Percentiles rank a stretch among this genome's conserved stretches.
phyloP scores from a whole-genome alignment of 345 rosid species.

The Brassica juncea region DNA sequence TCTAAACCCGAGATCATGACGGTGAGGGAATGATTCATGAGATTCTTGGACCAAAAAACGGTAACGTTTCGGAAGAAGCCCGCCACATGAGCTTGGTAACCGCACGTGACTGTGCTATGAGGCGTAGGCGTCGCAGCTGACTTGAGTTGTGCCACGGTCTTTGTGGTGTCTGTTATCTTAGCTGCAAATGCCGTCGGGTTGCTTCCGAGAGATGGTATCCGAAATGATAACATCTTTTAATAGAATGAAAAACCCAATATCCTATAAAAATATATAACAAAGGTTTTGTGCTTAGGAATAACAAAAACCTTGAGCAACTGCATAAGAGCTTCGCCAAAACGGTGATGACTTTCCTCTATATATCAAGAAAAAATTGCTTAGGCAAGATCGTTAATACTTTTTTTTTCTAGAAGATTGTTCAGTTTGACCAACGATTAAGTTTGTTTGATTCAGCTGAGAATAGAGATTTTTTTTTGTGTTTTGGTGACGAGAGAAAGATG shows the following conservation, averaged over 20 bases:
- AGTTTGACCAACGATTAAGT: not conserved
- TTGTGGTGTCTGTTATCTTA: slow-evolving; percentile 55
- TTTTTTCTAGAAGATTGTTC: not conserved
- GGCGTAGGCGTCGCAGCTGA: slow-evolving; percentile 47
- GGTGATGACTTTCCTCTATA: slow-evolving; percentile 4
- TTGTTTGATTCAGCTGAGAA: slow-evolving; percentile 17
- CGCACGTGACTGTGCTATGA: slow-evolving; percentile 75
- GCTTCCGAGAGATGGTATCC: slow-evolving; percentile 26
- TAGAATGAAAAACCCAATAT: not conserved
- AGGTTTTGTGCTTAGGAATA: not conserved
- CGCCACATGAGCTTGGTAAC: slow-evolving; percentile 67
- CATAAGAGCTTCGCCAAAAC: slow-evolving; percentile 1
- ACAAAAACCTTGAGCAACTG: not conserved
- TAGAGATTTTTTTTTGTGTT: slow-evolving; percentile 12
- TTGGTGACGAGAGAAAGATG: not conserved
- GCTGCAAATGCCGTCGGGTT: slow-evolving; percentile 43
- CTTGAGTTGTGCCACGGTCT: slow-evolving; percentile 46
- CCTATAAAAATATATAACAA: not conserved
- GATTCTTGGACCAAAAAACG: slow-evolving; percentile 68
- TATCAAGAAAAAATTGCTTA: not conserved
- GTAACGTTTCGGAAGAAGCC: slow-evolving; percentile 66
- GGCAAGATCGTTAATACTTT: not conserved
- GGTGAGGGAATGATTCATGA: slow-evolving; percentile 66
- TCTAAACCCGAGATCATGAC: slow-evolving; percentile 62
- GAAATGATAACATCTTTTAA: slow-evolving; percentile 31